A percentile compares a stretch with the other conserved stretches of the same genome.
phyloP scores from a whole-genome alignment of 805 yeast species.

The Kodamaea laetipori region DNA sequence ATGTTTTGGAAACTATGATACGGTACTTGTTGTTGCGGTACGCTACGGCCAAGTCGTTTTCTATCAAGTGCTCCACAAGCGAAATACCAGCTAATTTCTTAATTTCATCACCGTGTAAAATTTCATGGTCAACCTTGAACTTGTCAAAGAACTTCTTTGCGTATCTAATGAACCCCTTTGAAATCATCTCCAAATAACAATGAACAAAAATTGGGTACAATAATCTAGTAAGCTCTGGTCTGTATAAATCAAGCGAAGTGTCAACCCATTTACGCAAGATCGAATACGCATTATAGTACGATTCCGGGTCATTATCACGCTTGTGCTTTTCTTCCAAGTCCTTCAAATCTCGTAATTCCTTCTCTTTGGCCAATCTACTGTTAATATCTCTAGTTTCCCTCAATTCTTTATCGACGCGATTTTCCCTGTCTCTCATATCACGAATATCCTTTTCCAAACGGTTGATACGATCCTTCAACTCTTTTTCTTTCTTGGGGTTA shows the following conservation, averaged over 20 bases:
- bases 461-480: constrained; percentile 28
- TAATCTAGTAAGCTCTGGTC: constrained; percentile 80
- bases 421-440: constrained; percentile 38
- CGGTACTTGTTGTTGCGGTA: constrained; percentile 74
- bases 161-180: constrained; percentile 56
- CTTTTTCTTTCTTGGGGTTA: constrained; percentile 25
- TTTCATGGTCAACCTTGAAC: constrained; percentile 69
- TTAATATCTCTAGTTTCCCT: constrained; percentile 43
- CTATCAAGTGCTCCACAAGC: constrained; percentile 76
- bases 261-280: constrained; percentile 88
- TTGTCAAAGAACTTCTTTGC: constrained; percentile 78
- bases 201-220: constrained; percentile 93
- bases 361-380: constrained; percentile 38
- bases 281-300: constrained; percentile 77
- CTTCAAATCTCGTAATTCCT: constrained; percentile 38
- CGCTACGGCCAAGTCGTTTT: constrained; percentile 77
- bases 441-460: constrained; percentile 36
- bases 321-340: constrained; percentile 47
- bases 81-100: constrained; percentile 71
- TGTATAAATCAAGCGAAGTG: constrained; percentile 85
- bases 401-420: constrained; percentile 38
- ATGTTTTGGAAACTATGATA: constrained; percentile 76
- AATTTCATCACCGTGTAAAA: constrained; percentile 78
- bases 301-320: constrained; percentile 62
- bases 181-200: constrained; percentile 75